Evolutionary conservation across 768 basidiomycete genomes (phyloP), one percentile per base, ranked within the genome.

Genomic region (Mrakia hoshinonis): DNA sequence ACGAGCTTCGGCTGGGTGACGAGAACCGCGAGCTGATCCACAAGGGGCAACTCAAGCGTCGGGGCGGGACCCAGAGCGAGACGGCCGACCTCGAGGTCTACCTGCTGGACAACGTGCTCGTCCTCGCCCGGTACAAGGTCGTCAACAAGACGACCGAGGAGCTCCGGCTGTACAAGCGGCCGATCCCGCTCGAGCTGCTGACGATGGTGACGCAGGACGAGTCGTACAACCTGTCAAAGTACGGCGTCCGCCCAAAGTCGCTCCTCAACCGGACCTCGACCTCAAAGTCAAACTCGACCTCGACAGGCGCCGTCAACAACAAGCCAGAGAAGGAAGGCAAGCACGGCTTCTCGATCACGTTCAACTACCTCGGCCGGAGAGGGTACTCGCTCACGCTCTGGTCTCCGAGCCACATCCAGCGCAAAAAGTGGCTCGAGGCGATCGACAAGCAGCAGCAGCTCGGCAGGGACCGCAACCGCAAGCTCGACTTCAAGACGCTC

Each of bases 121-220:
- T 99, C 39, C 91, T 98, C 85, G 93, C 90, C 74, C 97, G 82
- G 74, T 88, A 92, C 78, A 93, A 92, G 80, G 90, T 87, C 80
- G 74, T 78, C 51, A 79, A 79, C 72, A 92, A 93, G 78, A 72
- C 58, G 22, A 87, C 88, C 64, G 94, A 97, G 75, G 91, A 92
- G 76, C 89, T 86, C 80, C 91, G 90, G 78, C 94, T 98, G 15
- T 94, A 96, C 77, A 87, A 94, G 75, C 87, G 89, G 94, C 95
- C 96, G 0, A 96, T 98, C 76, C 96, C 96, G 0, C 85, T 98
- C 58, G 96, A 98, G 75, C 85, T 99, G 1, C 85, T 99, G 29
- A 83, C 89, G 62, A 85, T 97, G 74, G 85, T 88, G 4, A 86
- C 89, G 3, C 85, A 87, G 0, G 90, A 92, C 74, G 91, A 94